Base-by-base conservation (phyloP, 257 asterid species). In the Solanum pinnatisectum region DNA sequence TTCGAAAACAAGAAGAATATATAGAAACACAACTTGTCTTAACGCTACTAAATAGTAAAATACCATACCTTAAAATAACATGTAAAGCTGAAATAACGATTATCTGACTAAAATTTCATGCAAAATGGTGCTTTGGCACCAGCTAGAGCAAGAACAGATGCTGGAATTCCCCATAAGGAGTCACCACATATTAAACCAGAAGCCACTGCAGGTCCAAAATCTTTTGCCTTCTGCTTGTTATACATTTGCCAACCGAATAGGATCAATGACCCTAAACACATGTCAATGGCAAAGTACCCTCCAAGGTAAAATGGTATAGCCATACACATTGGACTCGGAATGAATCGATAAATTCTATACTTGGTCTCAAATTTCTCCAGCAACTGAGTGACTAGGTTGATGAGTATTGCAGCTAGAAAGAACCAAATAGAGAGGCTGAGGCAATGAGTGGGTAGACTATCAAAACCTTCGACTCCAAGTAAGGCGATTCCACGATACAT, bases 291-390 rank as follows among this genome's bases (percentile, higher is more conserved):
- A 52, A 95, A 95, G 84, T 94, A 94, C 0, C 92, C 94, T 5
- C 98, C 97, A 0, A 94, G 87, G 76, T 94, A 94, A 92, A 95
- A 94, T 0, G 98, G 98, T 22, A 94, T 94, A 0, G 98, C 98
- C 98, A 95, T 94, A 88, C 97, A 95, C 98, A 95, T 95, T 0
- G 98, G 95, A 84, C 92, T 94, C 0, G 98, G 98, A 3, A 95
- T 63, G 37, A 94, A 93, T 87, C 96, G 88, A 83, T 93, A 88
- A 1, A 93, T 65, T 90, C 89, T 35, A 16, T 67, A 91, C 87
- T 87, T 94, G 0, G 92, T 93, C 71, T 95, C 98, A 13, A 12
- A 65, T 77, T 35, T 88, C 76, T 83, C 72, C 91, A 94, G 42
- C 40, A 89, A 11, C 65, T 87, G 87, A 0, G 88, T 87, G 8